Conservation (phyloP, 768 basidiomycete genomes). For the Rhodosporidiobolus sp. region DNA sequence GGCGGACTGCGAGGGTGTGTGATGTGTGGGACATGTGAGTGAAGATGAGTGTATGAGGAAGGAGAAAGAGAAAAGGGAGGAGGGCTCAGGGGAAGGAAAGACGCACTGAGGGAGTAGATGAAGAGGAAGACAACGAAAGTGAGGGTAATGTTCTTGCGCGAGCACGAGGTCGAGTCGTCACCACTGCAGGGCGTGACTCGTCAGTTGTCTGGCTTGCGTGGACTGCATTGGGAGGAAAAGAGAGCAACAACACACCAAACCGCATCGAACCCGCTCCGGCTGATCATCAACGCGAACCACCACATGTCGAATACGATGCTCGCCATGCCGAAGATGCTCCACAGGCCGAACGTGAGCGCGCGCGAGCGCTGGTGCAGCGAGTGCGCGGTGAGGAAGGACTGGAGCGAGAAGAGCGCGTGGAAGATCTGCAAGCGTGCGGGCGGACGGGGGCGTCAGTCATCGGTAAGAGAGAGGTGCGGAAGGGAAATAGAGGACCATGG, state of each 20-base stretch:
- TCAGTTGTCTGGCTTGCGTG: too few relatives aligned
- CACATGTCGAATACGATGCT: constrained; percentile 8
- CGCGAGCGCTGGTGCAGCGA: not conserved
- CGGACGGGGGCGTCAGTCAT: not conserved
- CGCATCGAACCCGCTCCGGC: not conserved
- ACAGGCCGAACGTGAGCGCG: constrained; percentile 5
- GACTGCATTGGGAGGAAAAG: too few relatives aligned
- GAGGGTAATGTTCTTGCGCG: constrained; percentile 1
- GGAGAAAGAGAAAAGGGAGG: not conserved
- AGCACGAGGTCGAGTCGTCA: not conserved
- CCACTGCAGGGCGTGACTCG: too few relatives aligned
- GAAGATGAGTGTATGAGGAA: rapidly evolving
- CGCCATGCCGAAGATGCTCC: constrained; percentile 2
- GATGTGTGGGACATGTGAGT: not conserved
- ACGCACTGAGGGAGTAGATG: constrained; percentile 14
- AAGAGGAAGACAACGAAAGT: constrained; percentile 7
- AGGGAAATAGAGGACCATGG: constrained; percentile 9
- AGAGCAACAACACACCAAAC: too few relatives aligned
- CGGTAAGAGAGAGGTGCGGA: not conserved
- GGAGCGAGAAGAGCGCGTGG: constrained; percentile 10
- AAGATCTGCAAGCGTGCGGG: constrained; percentile 5
- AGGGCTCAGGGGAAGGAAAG: too few relatives aligned
- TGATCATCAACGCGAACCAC: constrained; percentile 23
- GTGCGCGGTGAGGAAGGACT: constrained; percentile 25
- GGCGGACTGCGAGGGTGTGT: not conserved